Conservation (phyloP, 2,329 filamentous ascomycete genomes). For the Xylariomycetidae sp. region DNA sequence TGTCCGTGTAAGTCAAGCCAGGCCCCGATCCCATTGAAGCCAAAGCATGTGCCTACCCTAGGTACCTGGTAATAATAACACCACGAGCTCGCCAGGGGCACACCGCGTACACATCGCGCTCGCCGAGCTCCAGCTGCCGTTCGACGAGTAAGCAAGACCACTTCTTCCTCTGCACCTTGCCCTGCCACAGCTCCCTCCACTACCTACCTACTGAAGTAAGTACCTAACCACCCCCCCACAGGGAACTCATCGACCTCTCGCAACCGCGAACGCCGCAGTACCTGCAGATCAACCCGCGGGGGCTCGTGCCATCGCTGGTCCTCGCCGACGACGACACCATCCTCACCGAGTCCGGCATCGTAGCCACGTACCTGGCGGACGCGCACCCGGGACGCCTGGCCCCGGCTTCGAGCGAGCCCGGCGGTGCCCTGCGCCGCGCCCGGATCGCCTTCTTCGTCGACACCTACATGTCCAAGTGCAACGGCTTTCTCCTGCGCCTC, state of each 20-base stretch:
- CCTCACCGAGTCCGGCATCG: constrained; percentile 66
- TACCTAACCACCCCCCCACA: too few relatives aligned
- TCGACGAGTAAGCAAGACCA: too few relatives aligned
- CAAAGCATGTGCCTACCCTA: background rate
- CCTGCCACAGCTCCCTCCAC: too few relatives aligned
- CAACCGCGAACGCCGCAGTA: constrained; percentile 67
- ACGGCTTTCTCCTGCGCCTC: constrained; percentile 19
- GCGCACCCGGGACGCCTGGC: constrained; percentile 61
- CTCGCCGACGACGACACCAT: constrained; percentile 54
- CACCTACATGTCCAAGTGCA: constrained; percentile 58
- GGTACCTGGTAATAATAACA: background rate
- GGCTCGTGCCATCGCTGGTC: constrained; percentile 65
- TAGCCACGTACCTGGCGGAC: constrained; percentile 67
- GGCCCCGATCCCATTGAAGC: too few relatives aligned
- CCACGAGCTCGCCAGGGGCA: constrained; percentile 38
- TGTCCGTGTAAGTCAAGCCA: constrained; percentile 25
- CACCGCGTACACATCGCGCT: constrained; percentile 71
- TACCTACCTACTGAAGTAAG: too few relatives aligned
- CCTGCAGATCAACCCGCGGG: constrained; percentile 70
- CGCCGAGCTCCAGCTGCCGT: constrained; percentile 58
- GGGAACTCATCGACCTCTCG: constrained; percentile 66
- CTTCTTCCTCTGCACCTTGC: too few relatives aligned
- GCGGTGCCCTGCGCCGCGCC: constrained; percentile 57
- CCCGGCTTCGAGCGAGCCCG: constrained; percentile 45
- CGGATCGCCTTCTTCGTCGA: constrained; percentile 68